A percentile compares a stretch with the other conserved stretches of the same genome.
phyloP scores from a whole-genome alignment of 1,284 basidiomycete genomes.

The Neolentinus lepideus region DNA sequence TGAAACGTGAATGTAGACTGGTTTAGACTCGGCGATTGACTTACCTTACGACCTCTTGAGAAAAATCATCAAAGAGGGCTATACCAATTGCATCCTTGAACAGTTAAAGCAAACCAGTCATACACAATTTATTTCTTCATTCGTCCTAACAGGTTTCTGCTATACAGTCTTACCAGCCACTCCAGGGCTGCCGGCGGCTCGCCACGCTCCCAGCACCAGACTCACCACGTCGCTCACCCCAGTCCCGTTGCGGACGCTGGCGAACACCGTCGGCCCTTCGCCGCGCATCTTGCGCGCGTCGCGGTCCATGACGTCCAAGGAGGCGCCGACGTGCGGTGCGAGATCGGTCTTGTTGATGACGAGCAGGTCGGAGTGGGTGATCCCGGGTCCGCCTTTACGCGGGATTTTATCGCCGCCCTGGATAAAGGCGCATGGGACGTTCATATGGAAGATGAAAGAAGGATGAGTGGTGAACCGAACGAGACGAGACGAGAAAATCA shows the following conservation, averaged over 20 bases:
- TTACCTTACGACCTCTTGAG: no score
- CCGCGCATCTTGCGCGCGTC: slow-evolving; percentile 94
- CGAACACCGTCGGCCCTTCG: slow-evolving; percentile 89
- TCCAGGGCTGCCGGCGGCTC: slow-evolving; percentile 67
- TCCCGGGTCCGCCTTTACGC: slow-evolving; percentile 95
- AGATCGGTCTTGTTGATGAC: slow-evolving; percentile 98
- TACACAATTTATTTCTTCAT: not conserved
- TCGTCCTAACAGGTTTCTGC: not conserved
- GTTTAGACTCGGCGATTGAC: no score
- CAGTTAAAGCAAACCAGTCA: not conserved
- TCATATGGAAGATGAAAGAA: no score
- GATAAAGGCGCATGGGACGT: no score
- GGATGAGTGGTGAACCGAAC: no score
- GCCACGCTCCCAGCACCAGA: slow-evolving; percentile 40
- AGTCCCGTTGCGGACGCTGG: slow-evolving; percentile 63
- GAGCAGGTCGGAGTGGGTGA: slow-evolving; percentile 91
- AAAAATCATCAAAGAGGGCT: no score
- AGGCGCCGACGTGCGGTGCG: slow-evolving; percentile 89
- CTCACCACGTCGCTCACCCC: slow-evolving; percentile 72
- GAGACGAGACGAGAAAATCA: no score
- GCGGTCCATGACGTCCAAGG: slow-evolving; percentile 90
- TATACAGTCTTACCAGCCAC: slow-evolving; percentile 24
- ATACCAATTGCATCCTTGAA: no score
- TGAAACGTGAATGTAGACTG: no score
- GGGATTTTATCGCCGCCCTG: slow-evolving; percentile 97